A percentile compares a stretch with the other conserved stretches of the same genome.
Evolutionary conservation across 2,329 filamentous ascomycete species (phyloP).

Genomic region (Allantophomopsis lycopodina): DNA sequence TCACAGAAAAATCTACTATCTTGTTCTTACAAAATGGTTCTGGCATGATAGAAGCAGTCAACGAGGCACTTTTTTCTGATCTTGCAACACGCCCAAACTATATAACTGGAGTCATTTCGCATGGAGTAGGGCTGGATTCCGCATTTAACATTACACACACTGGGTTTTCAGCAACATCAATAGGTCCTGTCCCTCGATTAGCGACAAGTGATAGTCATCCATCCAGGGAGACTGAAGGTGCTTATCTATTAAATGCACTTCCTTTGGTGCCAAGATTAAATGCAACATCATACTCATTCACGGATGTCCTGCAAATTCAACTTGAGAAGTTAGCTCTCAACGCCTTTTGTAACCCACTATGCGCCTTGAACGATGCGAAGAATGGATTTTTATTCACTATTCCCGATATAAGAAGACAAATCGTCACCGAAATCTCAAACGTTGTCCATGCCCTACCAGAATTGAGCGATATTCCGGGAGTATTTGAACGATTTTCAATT

Average conservation of each 20-base stretch:
- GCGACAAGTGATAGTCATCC: conserved; percentile 13
- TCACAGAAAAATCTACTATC: conserved; percentile 57
- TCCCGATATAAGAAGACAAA: conserved; percentile 50
- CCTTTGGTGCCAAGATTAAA: conserved; percentile 47
- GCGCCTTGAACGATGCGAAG: conserved; percentile 61
- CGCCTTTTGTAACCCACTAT: conserved; percentile 68
- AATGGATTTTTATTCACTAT: conserved; percentile 60
- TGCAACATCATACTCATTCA: conserved; percentile 40
- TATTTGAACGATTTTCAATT: conserved; percentile 42
- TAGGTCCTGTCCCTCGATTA: conserved; percentile 16
- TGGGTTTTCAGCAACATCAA: conserved; percentile 17
- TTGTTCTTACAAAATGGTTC: conserved; percentile 72
- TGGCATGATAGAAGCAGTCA: conserved; percentile 70
- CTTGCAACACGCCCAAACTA: conserved; percentile 56
- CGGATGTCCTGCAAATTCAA: conserved; percentile 57
- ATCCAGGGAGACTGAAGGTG: too few relatives aligned
- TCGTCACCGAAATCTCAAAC: conserved; percentile 60
- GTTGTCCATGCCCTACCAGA: conserved; percentile 69
- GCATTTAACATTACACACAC: conserved; percentile 25
- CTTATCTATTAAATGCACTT: conserved; percentile 54
- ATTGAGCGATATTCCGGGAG: conserved; percentile 37
- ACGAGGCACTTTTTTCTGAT: conserved; percentile 56
- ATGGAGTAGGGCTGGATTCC: conserved; percentile 23
- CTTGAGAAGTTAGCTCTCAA: conserved; percentile 67
- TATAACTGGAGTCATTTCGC: conserved; percentile 28